Evolutionary conservation across 2,329 filamentous ascomycete genomes (phyloP).

Genomic region (Raffaelea arxii): DNA sequence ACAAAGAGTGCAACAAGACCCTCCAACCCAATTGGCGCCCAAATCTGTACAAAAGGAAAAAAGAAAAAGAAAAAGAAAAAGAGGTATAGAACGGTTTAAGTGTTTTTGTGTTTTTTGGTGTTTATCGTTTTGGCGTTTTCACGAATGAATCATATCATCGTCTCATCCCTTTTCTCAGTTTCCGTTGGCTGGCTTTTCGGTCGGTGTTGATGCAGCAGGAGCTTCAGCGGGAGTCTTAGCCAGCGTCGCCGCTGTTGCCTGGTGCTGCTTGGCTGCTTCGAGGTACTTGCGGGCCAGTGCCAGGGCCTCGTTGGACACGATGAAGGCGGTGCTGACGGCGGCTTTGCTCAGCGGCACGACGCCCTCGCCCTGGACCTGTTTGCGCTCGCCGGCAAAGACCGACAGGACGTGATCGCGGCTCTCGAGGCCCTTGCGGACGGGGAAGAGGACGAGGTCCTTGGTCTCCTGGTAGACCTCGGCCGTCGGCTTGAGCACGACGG

Average conservation of each 20-base stretch:
- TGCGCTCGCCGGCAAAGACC: constrained; percentile 48
- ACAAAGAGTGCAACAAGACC: background rate
- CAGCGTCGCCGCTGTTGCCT: too few species aligned
- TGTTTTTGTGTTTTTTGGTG: too few species aligned
- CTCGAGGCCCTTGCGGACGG: constrained; percentile 51
- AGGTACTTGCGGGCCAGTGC: constrained; percentile 50
- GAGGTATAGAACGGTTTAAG: too few species aligned
- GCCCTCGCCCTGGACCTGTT: constrained; percentile 55
- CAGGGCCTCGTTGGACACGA: constrained; percentile 56
- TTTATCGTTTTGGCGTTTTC: too few species aligned
- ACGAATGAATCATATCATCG: too few species aligned
- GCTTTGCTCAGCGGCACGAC: constrained; percentile 62
- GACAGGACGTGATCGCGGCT: constrained; percentile 51
- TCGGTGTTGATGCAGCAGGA: too few species aligned
- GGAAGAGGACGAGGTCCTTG: constrained; percentile 50
- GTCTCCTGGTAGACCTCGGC: constrained; percentile 58
- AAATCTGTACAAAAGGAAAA: too few species aligned
- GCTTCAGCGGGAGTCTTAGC: too few species aligned
- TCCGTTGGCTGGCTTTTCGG: too few species aligned
- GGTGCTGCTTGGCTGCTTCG: constrained; percentile 45
- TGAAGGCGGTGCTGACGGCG: constrained; percentile 54
- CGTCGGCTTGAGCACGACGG: constrained; percentile 66
- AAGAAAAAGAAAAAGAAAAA: background rate
- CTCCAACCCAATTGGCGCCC: too few species aligned
- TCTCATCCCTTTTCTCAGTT: too few species aligned